Base-by-base conservation (phyloP, 2,329 filamentous ascomycete species). In the Macroventuria anomochaeta region DNA sequence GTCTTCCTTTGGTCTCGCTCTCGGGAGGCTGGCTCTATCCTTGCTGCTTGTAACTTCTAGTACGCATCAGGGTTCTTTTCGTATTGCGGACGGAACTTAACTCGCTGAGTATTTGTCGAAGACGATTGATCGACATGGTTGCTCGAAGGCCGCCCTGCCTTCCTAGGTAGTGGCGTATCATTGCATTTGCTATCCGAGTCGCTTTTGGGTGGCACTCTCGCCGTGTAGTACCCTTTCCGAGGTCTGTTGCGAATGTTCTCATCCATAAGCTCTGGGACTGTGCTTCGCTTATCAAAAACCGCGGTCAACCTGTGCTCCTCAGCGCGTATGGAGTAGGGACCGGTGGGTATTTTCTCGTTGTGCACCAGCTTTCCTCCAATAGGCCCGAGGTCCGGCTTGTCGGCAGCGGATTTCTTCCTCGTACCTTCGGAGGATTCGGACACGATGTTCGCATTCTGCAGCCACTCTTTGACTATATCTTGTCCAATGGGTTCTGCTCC, bases 31-130 rank as follows among this genome's bases (percentile, higher is more conserved):
- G 12, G 3, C 18, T 42, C 21, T 17, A 33, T 15, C 18, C 29
- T 54, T 5, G 26, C 17, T 6, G 38, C 39, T 39, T 49, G 26
- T 28, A 47, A 33, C 34, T 54, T 33, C 51, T 40, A 54, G 25
- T 54, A 44, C 26, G 12, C 21, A 25, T 36, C 37, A 7, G 44
- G 44, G 18, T 31, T n/a, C 10, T 32, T 26, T 7, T 44, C 28
- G 12, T 49, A 40, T 13, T 31, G 39, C 2, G 39, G 44, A 17
- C 32, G 26, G 7, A 36, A 36, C 3, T 10, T 40, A 10, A 31
- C n/a, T 13, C 15, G 36, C 13, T 18, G 20, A 2, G 28, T 32
- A 7, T 1, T 8, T 11, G 11, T 28, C 15, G 39, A 4, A 3
- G 17, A 20, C 25, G 26, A 17, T 13, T 7, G 13, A 29, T 12